Conservation (phyloP, 2,329 filamentous ascomycete genomes). For the Botrytis hyacinthi region DNA sequence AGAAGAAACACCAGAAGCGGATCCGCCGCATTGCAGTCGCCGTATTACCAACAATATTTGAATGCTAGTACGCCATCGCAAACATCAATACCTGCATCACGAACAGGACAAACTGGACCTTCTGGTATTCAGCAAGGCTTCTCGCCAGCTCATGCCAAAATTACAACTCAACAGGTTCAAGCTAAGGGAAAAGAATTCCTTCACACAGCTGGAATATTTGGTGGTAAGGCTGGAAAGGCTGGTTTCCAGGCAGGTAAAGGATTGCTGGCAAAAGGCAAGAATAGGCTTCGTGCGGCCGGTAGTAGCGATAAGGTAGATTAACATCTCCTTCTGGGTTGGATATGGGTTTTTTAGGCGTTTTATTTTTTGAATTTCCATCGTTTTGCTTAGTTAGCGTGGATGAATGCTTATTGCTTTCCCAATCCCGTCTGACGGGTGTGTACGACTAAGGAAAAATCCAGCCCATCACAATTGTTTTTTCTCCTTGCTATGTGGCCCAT, state of each 20-base stretch:
- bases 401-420: constrained; percentile 28
- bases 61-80: constrained; percentile 45
- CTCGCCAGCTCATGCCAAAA: constrained; percentile 30
- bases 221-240: constrained; percentile 70
- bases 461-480: constrained; percentile 32
- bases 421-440: constrained; percentile 38
- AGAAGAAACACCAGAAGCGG: constrained; percentile 31
- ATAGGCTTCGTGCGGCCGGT: constrained; percentile 62
- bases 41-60: constrained; percentile 57
- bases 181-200: constrained; percentile 86
- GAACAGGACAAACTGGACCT: constrained; percentile 26
- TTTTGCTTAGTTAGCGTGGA: constrained; percentile 34
- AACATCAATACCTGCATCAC: constrained; percentile 27
- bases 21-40: constrained; percentile 41
- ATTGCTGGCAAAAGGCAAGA: constrained; percentile 85
- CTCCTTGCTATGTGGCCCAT: constrained; percentile 32
- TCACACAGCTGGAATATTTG: constrained; percentile 72
- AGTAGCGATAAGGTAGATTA: constrained; percentile 84
- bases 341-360: constrained; percentile 34
- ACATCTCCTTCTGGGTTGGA: constrained; percentile 45
- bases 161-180: constrained; percentile 41
- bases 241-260: constrained; percentile 72
- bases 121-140: constrained; percentile 33
- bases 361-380: constrained; percentile 27
- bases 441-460: constrained; percentile 39